Evolutionary conservation across 225 moss, liverwort and hornwort genomes (phyloP).

Genomic region (Asterella californica): DNA sequence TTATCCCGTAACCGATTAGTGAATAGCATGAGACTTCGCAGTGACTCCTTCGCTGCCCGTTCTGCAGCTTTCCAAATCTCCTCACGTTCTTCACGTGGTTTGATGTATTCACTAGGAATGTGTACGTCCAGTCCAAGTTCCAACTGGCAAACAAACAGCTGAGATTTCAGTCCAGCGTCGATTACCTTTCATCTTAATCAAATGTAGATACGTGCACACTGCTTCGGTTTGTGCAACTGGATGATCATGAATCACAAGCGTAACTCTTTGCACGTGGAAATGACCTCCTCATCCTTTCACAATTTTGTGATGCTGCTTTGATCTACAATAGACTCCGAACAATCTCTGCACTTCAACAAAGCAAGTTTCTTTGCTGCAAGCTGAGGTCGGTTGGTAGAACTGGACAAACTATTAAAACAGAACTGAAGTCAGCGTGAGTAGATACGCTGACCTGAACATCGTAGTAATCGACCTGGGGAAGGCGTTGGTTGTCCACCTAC

Average conservation of each 20-base stretch:
- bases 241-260: neutral
- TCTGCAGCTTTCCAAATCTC: conserved; percentile 56
- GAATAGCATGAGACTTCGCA: conserved; percentile 67
- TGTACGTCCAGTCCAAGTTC: conserved; percentile 62
- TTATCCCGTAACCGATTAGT: conserved; percentile 79
- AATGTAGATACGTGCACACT: neutral
- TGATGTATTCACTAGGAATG: conserved; percentile 74
- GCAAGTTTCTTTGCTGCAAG: neutral
- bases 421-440: neutral
- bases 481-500: conserved; percentile 66
- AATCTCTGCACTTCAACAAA: neutral
- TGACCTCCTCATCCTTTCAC: neutral
- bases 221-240: neutral
- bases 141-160: conserved; percentile 33
- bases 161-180: neutral
- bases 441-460: conserved; percentile 50
- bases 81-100: conserved; percentile 53
- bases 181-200: neutral
- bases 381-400: neutral
- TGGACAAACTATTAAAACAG: neutral
- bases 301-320: neutral
- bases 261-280: neutral
- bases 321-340: neutral
- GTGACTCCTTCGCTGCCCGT: conserved; percentile 64
- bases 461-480: conserved; percentile 58